A percentile compares a stretch with the other conserved stretches of the same genome.
Evolutionary conservation across 1,284 basidiomycete species (phyloP).

Genomic region (Grifola frondosa): DNA sequence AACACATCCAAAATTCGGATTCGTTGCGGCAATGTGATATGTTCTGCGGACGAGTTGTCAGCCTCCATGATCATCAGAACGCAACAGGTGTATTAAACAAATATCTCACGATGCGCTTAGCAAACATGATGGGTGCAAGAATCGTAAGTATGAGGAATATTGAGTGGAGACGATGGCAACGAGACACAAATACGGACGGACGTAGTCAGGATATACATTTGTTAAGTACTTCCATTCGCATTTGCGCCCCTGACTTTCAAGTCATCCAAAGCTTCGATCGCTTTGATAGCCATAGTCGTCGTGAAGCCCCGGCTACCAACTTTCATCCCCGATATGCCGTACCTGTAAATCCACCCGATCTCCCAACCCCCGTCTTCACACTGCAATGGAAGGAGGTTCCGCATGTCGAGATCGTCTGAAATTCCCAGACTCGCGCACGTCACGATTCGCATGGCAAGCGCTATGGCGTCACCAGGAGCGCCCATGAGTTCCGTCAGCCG

Average conservation of each 20-base stretch:
- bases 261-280: slow-evolving; percentile 20
- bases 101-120: too few species aligned
- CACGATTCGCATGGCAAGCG: slow-evolving; percentile 44
- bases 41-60: too few species aligned
- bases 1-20: too few species aligned
- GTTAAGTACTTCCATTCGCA: too few species aligned
- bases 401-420: slow-evolving; percentile 37
- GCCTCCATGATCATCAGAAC: too few species aligned
- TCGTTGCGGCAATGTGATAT: too few species aligned
- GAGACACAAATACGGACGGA: too few species aligned
- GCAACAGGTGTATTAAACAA: too few species aligned
- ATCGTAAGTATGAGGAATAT: too few species aligned
- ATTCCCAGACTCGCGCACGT: slow-evolving; percentile 27
- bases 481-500: slow-evolving; percentile 46
- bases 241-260: background rate
- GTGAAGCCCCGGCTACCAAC: slow-evolving; percentile 47
- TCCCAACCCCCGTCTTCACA: slow-evolving; percentile 44
- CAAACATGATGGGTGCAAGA: too few species aligned
- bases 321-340: slow-evolving; percentile 35
- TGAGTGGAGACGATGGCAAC: too few species aligned
- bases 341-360: slow-evolving; percentile 44
- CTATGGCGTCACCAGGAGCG: slow-evolving; percentile 40
- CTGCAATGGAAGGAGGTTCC: slow-evolving; percentile 38
- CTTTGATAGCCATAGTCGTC: slow-evolving; percentile 37
- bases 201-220: too few species aligned